These are phyloP conservation scores for Vitis labrusca DNA, from an alignment of 164 flowering plant genomes.

Conservation along the genomic window DNA sequence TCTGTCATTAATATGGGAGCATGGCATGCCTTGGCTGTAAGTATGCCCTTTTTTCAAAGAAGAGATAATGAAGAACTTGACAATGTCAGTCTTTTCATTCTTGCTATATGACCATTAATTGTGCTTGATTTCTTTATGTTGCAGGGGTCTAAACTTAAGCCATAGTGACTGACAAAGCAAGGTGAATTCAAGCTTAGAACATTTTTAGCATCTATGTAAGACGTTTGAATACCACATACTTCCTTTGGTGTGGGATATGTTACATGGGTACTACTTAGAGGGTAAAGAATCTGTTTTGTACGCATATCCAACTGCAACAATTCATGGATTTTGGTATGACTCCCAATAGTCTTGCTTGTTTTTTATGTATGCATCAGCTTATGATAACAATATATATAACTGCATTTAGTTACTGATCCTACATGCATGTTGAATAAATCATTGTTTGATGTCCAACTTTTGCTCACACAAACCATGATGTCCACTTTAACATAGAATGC, in stretches of 20 bases:
- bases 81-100: not conserved
- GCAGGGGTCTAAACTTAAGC: not conserved
- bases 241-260: not conserved
- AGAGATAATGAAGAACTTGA: not conserved
- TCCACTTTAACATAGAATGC: too few species aligned
- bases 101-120: not conserved
- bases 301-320: not conserved
- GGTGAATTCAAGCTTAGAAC: not conserved
- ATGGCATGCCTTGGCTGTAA: slow-evolving; percentile 1
- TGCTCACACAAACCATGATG: too few species aligned
- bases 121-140: not conserved
- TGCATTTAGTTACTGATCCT: not conserved
- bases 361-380: not conserved
- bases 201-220: not conserved
- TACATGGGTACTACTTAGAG: not conserved
- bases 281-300: not conserved
- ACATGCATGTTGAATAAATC: too few species aligned
- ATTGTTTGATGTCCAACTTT: too few species aligned
- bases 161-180: not conserved
- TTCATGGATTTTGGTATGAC: not conserved
- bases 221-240: not conserved
- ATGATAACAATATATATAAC: too few species aligned
- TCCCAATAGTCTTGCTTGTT: not conserved
- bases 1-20: not conserved
- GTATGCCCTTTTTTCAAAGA: not conserved